phyloP scores from a whole-genome alignment of 2,329 filamentous ascomycete genomes.

The Trichoderma breve region DNA sequence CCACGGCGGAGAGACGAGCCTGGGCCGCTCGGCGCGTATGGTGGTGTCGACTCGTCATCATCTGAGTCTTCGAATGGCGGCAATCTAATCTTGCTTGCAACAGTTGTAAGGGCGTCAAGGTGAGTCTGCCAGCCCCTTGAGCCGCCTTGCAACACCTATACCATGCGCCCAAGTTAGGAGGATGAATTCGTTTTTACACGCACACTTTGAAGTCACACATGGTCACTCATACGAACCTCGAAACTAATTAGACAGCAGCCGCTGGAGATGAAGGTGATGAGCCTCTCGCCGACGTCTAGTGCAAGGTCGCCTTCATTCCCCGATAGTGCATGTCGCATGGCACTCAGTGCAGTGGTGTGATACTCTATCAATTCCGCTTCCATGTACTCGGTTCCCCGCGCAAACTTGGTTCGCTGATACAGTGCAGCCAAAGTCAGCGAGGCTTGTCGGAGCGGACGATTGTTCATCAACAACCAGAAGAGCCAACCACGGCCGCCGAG shows the following conservation, averaged over 20 bases:
- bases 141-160: conserved; percentile 9
- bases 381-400: conserved; percentile 12
- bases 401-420: conserved; percentile 16
- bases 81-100: conserved; percentile 1
- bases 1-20: neutral
- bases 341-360: conserved; percentile 13
- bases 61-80: neutral
- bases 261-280: conserved; percentile 13
- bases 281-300: neutral
- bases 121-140: conserved; percentile 12
- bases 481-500: conserved; percentile 14
- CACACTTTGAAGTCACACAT: neutral
- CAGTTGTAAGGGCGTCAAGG: conserved; percentile 12
- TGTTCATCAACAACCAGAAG: conserved; percentile 11
- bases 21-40: neutral
- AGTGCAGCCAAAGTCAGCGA: conserved; percentile 12
- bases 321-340: conserved; percentile 10
- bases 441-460: conserved; percentile 8
- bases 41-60: neutral
- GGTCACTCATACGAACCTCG: conserved; percentile 5
- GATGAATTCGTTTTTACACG: neutral
- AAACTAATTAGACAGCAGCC: conserved; percentile 17
- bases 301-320: neutral
- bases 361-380: conserved; percentile 12
- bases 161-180: conserved; percentile 4